These are phyloP conservation scores for Beauveria scarabaeidicola DNA, from an alignment of 2,329 filamentous ascomycete species.

Conservation along the genomic window DNA sequence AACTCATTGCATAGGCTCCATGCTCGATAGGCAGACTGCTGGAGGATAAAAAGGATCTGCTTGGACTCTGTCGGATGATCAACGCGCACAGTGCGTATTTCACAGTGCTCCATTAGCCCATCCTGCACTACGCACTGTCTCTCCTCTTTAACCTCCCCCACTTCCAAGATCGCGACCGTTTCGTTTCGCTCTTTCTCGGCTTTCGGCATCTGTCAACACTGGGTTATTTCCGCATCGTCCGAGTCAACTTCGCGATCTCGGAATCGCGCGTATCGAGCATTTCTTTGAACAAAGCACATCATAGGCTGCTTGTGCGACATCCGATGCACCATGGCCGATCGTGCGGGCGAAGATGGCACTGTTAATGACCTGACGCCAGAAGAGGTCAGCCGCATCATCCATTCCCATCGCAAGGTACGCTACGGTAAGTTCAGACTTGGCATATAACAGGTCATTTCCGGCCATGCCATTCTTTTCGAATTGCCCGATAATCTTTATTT, in stretches of 20 bases:
- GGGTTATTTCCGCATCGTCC: constrained; percentile 14
- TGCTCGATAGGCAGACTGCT: too few species aligned
- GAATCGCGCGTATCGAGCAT: constrained; percentile 11
- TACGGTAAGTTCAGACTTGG: constrained; percentile 44
- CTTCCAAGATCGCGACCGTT: neutral
- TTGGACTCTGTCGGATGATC: neutral
- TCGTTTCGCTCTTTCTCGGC: constrained; percentile 20
- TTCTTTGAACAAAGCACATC: neutral
- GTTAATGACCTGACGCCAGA: constrained; percentile 54
- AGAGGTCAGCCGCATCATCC: constrained; percentile 60
- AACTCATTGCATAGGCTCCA: neutral
- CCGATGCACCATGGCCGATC: constrained; percentile 33
- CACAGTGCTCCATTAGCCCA: neutral
- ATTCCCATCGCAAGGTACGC: constrained; percentile 60
- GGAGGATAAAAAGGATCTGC: neutral
- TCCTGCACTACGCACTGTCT: neutral
- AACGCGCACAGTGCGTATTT: neutral
- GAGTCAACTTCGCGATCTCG: constrained; percentile 17
- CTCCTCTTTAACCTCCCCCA: neutral
- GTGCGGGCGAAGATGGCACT: constrained; percentile 35
- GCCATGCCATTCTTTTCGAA: neutral
- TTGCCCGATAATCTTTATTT: neutral
- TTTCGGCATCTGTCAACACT: constrained; percentile 28
- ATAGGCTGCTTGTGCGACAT: neutral
- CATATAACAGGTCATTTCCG: neutral